Evolutionary conservation across 2,329 filamentous ascomycete species (phyloP).

Genomic region (Raffaelea albimanens): DNA sequence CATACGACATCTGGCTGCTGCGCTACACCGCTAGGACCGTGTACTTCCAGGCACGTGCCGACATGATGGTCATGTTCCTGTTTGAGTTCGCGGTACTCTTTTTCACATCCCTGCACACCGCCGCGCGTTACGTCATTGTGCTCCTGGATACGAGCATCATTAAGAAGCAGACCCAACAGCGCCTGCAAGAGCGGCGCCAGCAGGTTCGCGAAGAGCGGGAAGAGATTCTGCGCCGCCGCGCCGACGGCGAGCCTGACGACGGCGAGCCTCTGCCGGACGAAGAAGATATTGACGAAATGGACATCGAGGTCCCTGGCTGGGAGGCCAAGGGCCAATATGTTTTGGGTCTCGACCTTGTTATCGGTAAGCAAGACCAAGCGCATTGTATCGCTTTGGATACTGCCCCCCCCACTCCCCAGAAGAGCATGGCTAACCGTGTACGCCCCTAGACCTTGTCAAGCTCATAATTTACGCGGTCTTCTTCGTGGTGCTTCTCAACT

Average conservation of each 20-base stretch:
- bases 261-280: slow-evolving; percentile 39
- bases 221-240: slow-evolving; percentile 39
- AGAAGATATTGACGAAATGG: slow-evolving; percentile 76
- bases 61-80: slow-evolving; percentile 99
- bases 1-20: slow-evolving; percentile 74
- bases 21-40: slow-evolving; percentile 75
- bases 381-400: not conserved
- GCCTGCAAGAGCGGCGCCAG: slow-evolving; percentile 56
- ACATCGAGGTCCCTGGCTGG: slow-evolving; percentile 93
- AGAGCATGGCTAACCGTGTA: not conserved
- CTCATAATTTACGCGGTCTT: slow-evolving; percentile 82
- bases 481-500: slow-evolving; percentile 85
- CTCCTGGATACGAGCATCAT: slow-evolving; percentile 69
- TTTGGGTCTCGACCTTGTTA: slow-evolving; percentile 75
- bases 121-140: slow-evolving; percentile 67
- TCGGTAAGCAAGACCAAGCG: slow-evolving; percentile 43
- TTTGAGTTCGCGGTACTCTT: slow-evolving; percentile 91
- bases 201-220: slow-evolving; percentile 55
- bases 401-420: not conserved
- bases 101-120: slow-evolving; percentile 71
- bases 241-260: slow-evolving; percentile 19
- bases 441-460: slow-evolving; percentile 69
- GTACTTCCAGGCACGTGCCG: slow-evolving; percentile 77
- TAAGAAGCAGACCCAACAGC: slow-evolving; percentile 60
- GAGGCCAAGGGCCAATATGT: slow-evolving; percentile 91